These are phyloP conservation scores for Boechera stricta DNA, from an alignment of 345 rosid genomes.

Conservation along the genomic window DNA sequence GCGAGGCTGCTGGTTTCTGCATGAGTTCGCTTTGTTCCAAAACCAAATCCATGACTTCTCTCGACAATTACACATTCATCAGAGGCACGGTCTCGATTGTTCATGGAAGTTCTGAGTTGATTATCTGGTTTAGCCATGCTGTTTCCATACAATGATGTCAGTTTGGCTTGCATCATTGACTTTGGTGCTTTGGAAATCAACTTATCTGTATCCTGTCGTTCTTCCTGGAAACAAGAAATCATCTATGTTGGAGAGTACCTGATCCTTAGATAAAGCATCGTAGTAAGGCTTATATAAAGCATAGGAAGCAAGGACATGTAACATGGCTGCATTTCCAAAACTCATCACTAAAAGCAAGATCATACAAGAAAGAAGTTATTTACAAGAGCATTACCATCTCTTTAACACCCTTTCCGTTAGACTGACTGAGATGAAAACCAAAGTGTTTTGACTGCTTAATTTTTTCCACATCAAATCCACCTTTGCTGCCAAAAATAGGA, in stretches of 20 bases:
- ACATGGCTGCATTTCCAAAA: constrained; percentile 16
- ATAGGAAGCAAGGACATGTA: constrained; percentile 2
- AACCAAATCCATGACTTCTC: constrained; percentile 51
- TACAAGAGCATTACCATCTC: constrained; percentile 37
- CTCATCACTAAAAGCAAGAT: constrained; percentile 17
- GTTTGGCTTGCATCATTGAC: constrained; percentile 58
- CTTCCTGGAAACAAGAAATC: constrained; percentile 57
- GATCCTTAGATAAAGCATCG: not conserved
- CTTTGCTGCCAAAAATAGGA: constrained; percentile 55
- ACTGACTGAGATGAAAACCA: constrained; percentile 53
- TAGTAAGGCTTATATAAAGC: constrained; percentile 16
- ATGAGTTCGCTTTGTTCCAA: constrained; percentile 69
- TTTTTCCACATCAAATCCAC: constrained; percentile 61
- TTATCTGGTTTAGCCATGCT: constrained; percentile 51
- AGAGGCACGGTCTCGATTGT: constrained; percentile 50
- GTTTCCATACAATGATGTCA: constrained; percentile 79
- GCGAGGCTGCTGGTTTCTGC: constrained; percentile 58
- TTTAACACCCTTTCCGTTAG: constrained; percentile 50
- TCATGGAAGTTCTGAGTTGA: constrained; percentile 47
- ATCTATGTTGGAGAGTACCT: constrained; percentile 5
- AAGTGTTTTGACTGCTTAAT: constrained; percentile 76
- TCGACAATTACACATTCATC: constrained; percentile 62
- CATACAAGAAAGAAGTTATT: constrained; percentile 20
- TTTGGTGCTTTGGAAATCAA: constrained; percentile 54
- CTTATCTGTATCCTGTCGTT: constrained; percentile 47